These are phyloP conservation scores for Plantago major DNA, from an alignment of 257 asterid genomes.

Conservation along the genomic window DNA sequence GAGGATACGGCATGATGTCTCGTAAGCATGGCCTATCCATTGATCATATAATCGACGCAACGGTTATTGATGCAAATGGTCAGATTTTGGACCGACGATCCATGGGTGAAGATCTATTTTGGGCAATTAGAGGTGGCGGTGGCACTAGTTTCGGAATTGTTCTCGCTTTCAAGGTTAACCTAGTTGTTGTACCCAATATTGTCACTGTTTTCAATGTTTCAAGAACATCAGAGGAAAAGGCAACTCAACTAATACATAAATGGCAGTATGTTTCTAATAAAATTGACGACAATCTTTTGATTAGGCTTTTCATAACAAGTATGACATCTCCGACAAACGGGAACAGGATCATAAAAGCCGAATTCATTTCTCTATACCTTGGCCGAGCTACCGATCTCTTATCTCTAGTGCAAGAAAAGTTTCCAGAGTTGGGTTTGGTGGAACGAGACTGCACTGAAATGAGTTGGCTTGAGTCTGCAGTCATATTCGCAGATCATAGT, in stretches of 20 bases:
- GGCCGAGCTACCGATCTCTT: background rate
- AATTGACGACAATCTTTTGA: background rate
- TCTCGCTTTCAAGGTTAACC: no score
- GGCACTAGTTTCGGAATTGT: no score
- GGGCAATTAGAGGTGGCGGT: no score
- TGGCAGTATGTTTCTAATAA: background rate
- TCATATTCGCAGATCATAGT: background rate
- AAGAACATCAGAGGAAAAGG: background rate
- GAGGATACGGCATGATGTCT: no score
- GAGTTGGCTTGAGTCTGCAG: background rate
- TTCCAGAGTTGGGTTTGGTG: background rate
- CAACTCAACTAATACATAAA: background rate
- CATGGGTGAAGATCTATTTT: no score
- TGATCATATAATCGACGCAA: no score
- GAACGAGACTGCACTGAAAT: background rate
- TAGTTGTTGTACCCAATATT: background rate
- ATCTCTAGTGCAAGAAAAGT: background rate
- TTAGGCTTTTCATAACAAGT: background rate
- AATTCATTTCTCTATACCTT: background rate
- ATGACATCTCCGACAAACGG: background rate
- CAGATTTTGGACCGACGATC: no score
- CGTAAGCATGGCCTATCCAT: no score
- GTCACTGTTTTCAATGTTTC: background rate
- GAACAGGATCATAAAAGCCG: background rate
- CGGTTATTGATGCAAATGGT: no score